phyloP scores from a whole-genome alignment of 1,284 basidiomycete genomes.

The Sporisorium reilianum region DNA sequence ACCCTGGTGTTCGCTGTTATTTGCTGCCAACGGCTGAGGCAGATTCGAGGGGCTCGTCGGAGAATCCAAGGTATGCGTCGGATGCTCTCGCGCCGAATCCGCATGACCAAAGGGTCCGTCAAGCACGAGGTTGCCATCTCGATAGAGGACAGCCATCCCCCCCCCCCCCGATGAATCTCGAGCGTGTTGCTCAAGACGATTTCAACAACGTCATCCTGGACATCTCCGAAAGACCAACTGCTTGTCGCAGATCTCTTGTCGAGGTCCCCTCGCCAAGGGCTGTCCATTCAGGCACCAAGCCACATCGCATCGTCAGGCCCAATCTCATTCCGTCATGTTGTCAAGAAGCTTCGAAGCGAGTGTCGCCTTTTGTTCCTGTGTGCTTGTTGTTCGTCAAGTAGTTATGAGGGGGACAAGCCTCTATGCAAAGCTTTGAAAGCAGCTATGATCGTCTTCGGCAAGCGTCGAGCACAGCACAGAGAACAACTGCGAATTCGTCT shows the following conservation, averaged over 20 bases:
- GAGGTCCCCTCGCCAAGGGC: background rate
- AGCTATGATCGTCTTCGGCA: background rate
- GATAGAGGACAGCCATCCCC: background rate
- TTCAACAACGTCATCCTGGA: background rate
- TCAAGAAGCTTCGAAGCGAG: background rate
- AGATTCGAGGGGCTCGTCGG: too few relatives aligned
- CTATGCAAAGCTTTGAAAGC: background rate
- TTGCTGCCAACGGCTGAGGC: too few relatives aligned
- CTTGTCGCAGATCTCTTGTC: too few relatives aligned
- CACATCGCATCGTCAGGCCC: background rate
- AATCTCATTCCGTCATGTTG: slow-evolving; percentile 1
- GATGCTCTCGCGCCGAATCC: background rate
- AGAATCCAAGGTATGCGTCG: background rate
- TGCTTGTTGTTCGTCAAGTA: background rate
- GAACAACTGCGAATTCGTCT: background rate
- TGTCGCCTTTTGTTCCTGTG: background rate
- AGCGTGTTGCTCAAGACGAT: background rate
- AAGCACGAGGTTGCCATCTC: background rate
- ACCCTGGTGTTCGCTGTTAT: too few relatives aligned
- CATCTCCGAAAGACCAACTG: too few relatives aligned
- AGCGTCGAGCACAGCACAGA: background rate
- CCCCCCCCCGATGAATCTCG: background rate
- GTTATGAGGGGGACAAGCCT: background rate
- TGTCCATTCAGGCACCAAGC: background rate
- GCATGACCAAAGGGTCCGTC: background rate